Evolutionary conservation across 495 filamentous ascomycete species (phyloP), one percentile per base, ranked within the genome.

Genomic region (Penicillium antarcticum): DNA sequence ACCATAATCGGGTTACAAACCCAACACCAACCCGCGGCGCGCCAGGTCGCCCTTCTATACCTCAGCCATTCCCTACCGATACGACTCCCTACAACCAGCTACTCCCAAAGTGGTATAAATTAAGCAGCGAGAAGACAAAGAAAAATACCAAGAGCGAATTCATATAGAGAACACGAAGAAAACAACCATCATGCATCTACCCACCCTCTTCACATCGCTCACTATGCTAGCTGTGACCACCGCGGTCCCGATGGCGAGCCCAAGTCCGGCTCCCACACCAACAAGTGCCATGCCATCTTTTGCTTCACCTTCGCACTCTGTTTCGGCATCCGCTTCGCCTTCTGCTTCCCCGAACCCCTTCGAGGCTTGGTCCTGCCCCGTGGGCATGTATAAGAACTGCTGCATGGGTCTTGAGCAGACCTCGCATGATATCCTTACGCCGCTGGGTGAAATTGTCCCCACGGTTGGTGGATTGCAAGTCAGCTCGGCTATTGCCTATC

Each of bases 361-460:
- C 10, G 61, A 59, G 29, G 48, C 62, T 0, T 65, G 60, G 41
- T 26, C 48, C n/a, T 67, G 62, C 37, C 62, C 60, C 0, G 34
- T 14, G 29, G 43, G 40, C 0, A 55, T 58, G 35, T 58, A 50
- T 21, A 71, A 69, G 39, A 49, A 60, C 39, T 74, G 69, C 65
- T 72, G 71, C 42, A 47, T 49, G 45, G 56, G 55, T 1, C n/a
- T 74, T 3, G 35, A 59, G n/a, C 9, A 53, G 17, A 34, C 63
- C 0, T 51, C 61, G 0, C 51, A 66, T 0, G 35, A 50, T 8
- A 6, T 72, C 3, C 42, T 60, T n/a, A 17, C 50, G 4, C 32
- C 51, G 5, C 10, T 72, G 3, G 59, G 63, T 4, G 36, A 57
- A 1, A 13, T 71, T 3, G 26, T 72, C 3, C 69, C 71, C 0